Conservation (phyloP, 2,329 filamentous ascomycete genomes). For the Scytalidium lignicola region DNA sequence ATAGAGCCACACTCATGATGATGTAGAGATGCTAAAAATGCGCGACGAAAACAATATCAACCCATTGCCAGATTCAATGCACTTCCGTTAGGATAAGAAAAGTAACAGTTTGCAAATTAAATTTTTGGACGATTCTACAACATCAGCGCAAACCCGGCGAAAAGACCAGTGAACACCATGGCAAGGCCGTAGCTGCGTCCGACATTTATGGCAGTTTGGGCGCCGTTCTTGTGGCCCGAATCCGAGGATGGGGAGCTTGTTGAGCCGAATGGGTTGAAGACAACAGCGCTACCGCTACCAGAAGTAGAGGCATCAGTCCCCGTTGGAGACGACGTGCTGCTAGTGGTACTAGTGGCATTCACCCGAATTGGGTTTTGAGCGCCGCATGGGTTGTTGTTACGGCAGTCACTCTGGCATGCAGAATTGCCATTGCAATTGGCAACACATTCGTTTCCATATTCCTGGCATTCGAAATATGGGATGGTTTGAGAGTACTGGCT, state of each 20-base stretch:
- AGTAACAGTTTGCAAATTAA: too few species aligned
- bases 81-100: background rate
- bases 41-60: background rate
- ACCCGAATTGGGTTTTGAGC: slow-evolving; percentile 56
- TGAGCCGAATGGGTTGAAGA: slow-evolving; percentile 37
- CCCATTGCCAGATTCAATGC: background rate
- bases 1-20: background rate
- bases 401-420: slow-evolving; percentile 56
- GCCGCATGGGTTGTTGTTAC: slow-evolving; percentile 66
- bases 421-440: slow-evolving; percentile 49
- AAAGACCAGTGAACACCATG: slow-evolving; percentile 47
- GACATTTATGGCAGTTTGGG: slow-evolving; percentile 39
- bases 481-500: slow-evolving; percentile 74
- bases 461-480: slow-evolving; percentile 70
- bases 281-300: slow-evolving; percentile 27
- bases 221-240: slow-evolving; percentile 23
- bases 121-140: slow-evolving; percentile 31
- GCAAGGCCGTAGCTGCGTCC: slow-evolving; percentile 52
- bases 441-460: slow-evolving; percentile 67
- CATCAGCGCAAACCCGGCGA: slow-evolving; percentile 51
- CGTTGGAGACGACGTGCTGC: slow-evolving; percentile 35
- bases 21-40: slow-evolving; percentile 1
- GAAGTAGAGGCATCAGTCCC: slow-evolving; percentile 33
- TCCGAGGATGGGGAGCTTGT: slow-evolving; percentile 6
- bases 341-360: slow-evolving; percentile 47